Base-by-base conservation (phyloP, 179 eudicot genomes). In the Camellia oleifera region DNA sequence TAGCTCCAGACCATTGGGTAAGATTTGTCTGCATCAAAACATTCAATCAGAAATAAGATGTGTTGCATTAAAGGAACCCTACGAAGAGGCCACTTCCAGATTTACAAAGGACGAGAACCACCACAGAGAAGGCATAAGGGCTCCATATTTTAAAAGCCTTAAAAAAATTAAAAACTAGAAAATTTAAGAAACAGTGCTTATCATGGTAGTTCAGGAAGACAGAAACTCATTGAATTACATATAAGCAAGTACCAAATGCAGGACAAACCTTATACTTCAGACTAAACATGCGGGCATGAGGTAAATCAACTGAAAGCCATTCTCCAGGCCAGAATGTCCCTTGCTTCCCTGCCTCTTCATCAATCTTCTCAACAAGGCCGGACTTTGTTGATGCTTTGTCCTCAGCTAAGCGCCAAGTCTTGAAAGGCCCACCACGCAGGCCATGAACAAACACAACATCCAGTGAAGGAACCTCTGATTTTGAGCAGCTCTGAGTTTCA, bases 251-350 rank as follows among this genome's bases (percentile, higher is more conserved):
- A 71, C 58, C 54, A 54, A 75, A 69, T 70, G 77, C 65, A 66
- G 72, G 50, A 87, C 93, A 82, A 84, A 97, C 99, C 99, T 94
- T 97, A 92, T 94, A 97, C 84, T 91, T 93, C 80, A 97, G 89
- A 84, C 92, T 89, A 89, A 97, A 97, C 89, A 94, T 82, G 69
- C 99, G 99, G 75, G 95, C 98, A 89, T 89, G 87, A 77, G 98
- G 93, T 80, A 97, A 91, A 83, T 94, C 97, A 83, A 89, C 88
- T 80, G 97, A 84, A 73, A 94, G 97, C 99, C 99, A 97, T 89
- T 97, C 99, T 70, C 93, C 97, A 64, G 99, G 98, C 99, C 99
- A 97, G 83, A 92, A 93, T 45, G 95, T 92, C 69, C 98, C 99
- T 83, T 89, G 91, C 83, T 93, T 97, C 75, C 99, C 99, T 48